phyloP scores from a whole-genome alignment of 345 rosid species.

The Populus simonii region DNA sequence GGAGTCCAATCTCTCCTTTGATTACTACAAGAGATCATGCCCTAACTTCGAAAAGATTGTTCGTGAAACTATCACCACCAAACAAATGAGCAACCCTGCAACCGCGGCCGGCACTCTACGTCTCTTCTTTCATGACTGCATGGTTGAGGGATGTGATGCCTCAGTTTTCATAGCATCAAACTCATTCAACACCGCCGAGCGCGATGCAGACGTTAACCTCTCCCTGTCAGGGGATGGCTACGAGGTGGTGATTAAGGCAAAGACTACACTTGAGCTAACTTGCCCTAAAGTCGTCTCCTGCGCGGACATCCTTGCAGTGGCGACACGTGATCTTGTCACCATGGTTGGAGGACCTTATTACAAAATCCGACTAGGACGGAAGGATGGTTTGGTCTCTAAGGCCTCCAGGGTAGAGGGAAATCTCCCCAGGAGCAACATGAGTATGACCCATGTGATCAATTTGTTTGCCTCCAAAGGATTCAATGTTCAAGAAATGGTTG shows the following conservation, averaged over 20 bases:
- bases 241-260: conserved; percentile 52
- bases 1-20: conserved; percentile 29
- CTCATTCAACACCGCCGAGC: conserved; percentile 57
- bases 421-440: conserved; percentile 35
- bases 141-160: conserved; percentile 71
- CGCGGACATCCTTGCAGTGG: conserved; percentile 60
- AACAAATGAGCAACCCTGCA: conserved; percentile 53
- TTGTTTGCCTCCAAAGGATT: conserved; percentile 45
- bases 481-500: conserved; percentile 48
- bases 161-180: conserved; percentile 62
- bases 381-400: conserved; percentile 50
- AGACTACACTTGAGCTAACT: conserved; percentile 63
- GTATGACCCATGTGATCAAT: conserved; percentile 37
- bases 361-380: conserved; percentile 48
- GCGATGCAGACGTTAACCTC: conserved; percentile 48
- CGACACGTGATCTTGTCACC: conserved; percentile 54
- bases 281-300: conserved; percentile 70
- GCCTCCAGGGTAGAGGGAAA: conserved; percentile 36
- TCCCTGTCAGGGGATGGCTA: conserved; percentile 77
- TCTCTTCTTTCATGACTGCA: conserved; percentile 70
- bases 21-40: conserved; percentile 59
- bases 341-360: conserved; percentile 70
- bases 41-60: conserved; percentile 49
- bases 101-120: conserved; percentile 74
- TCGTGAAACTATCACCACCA: conserved; percentile 33